Evolutionary conservation across 495 filamentous ascomycete species (phyloP), one percentile per base, ranked within the genome.

Genomic region (Penicillium alfredii): DNA sequence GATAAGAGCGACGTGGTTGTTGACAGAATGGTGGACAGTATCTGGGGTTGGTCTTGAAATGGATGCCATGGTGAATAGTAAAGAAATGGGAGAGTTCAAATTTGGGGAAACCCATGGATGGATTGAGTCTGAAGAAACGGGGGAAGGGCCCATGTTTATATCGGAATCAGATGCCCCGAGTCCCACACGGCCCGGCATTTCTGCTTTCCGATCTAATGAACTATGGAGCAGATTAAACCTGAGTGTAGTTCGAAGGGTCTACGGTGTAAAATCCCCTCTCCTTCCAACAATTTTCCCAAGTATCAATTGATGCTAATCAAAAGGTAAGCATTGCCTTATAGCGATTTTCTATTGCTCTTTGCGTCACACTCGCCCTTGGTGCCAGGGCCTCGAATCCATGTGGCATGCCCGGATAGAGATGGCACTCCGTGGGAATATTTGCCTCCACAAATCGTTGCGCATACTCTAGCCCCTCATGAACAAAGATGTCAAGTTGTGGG

Each of bases 311-410:
- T n/a, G n/a, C n/a, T n/a, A n/a, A n/a, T n/a, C 18, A 49, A 30
- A 49, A 44, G 22, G 22, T 44, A 8, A 8, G n/a, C 26, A 41
- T 41, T 1, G 40, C 45, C 14, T 26, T 44, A 8, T 44, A 17
- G 2, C 45, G 40, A 33, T 49, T 49, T 1, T 14, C 36, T 19
- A 40, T 20, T 0, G 27, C 40, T 16, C 23, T 21, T 22, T 34
- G 28, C 6, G 33, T 40, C 6, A 34, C 16, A 15, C 18, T 34
- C 1, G 35, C 29, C 1, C 16, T 16, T 1, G 46, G 31, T 3
- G 40, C 47, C n/a, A 60, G 12, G 1, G 30, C 40, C 13, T 58
- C 51, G 47, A 60, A 58, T 1, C 38, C 47, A 55, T 60, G 58
- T 15, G 50, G 47, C 21, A 53, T 10, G 2, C 58, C 55, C 2